Base-by-base conservation (phyloP, 208 protist genomes). In the Leishmania arabica region DNA sequence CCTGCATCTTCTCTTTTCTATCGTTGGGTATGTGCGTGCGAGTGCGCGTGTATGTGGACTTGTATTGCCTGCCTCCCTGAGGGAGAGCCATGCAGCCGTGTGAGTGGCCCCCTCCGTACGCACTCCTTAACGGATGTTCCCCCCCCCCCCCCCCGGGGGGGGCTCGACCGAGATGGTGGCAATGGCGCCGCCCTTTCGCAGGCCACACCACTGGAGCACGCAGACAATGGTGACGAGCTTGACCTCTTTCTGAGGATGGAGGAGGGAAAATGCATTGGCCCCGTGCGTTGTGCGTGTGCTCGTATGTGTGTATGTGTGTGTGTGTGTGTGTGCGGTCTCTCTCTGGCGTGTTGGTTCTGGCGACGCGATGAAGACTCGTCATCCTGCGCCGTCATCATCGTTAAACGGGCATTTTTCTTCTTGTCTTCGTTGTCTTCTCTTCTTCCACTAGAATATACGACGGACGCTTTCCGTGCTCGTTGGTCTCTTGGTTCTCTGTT, bases 371-470 rank as follows among this genome's bases (percentile, higher is more conserved):
- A 11, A 31, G n/a, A 17, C 69, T 21, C 27, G 21, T 31, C 11
- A 34, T 37, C 13, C 3, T 73, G 45, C 11, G 24, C 40, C 9
- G 34, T 4, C 69, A 73, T 73, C 45, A 54, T 73, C 27, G 31
- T 73, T 54, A 27, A 53, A 37, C 21, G 34, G 5, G 45, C 21
- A 8, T 54, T 37, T 49, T 31, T 54, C 27, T 49, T 53, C 13
- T 54, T 71, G 31, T 71, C 37, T 17, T 71, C 40, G 34, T 47
- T 47, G 37, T 47, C 27, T 45, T 31, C 42, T 31, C 42, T 21
- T 19, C 24, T 51, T 47, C 40, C 11, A 27, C 66, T 73, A 73
- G 69, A 73, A 45, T 73, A 73, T 51, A 73, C 69, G 69, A 37
- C 27, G 24, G 24, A 24, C 45, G 27, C 5, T 54, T 54, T 17